Conservation (phyloP, 2,329 filamentous ascomycete genomes). For the Scopulariopsis brevicaulis region DNA sequence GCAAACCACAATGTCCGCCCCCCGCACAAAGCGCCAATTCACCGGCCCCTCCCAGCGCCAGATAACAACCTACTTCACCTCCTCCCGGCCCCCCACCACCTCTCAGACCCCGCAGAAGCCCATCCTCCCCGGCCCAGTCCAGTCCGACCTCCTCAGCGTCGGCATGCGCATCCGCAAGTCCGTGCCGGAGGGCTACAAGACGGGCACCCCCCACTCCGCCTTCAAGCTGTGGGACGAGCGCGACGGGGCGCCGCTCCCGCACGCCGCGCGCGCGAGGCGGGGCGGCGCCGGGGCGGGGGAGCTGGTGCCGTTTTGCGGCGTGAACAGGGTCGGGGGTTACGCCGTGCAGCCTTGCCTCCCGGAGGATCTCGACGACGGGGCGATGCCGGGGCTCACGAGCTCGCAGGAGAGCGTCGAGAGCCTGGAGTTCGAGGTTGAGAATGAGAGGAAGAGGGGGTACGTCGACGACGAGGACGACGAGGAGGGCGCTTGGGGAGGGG, state of each 20-base stretch:
- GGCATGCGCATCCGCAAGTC: conserved; percentile 93
- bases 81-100: conserved; percentile 6
- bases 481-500: conserved; percentile 17
- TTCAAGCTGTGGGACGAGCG: conserved; percentile 40
- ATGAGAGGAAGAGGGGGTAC: conserved; percentile 34
- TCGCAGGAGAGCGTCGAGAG: conserved; percentile 42
- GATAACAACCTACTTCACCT: conserved; percentile 52
- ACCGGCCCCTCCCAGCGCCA: conserved; percentile 47
- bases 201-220: conserved; percentile 31
- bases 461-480: conserved; percentile 28
- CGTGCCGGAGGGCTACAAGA: conserved; percentile 91
- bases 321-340: conserved; percentile 63
- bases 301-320: conserved; percentile 69
- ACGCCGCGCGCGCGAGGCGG: conserved; percentile 7
- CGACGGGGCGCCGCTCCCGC: conserved; percentile 7
- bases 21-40: conserved; percentile 50
- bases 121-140: conserved; percentile 51
- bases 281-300: conserved; percentile 35
- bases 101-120: conserved; percentile 15
- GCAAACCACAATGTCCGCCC: conserved; percentile 27
- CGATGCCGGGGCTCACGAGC: conserved; percentile 37
- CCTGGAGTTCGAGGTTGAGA: conserved; percentile 11
- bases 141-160: conserved; percentile 77
- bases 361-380: conserved; percentile 12
- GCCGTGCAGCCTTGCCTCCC: conserved; percentile 40